Evolutionary conservation across 2,329 filamentous ascomycete genomes (phyloP), one percentile per base, ranked within the genome.

Genomic region (Talaromyces funiculosus): DNA sequence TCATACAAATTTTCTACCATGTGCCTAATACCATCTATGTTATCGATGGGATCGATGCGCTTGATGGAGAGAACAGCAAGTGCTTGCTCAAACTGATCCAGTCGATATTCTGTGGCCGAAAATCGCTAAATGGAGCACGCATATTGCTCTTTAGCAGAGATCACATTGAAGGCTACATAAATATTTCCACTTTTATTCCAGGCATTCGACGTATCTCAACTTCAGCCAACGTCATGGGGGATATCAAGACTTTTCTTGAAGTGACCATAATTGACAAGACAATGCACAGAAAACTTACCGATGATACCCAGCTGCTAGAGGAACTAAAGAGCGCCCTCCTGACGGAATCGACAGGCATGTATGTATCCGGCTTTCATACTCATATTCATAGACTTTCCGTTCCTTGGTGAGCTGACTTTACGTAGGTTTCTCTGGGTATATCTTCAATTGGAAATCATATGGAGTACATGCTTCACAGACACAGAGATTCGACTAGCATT

Each of bases 401-500:
- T 8, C 4, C 8, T 33, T 33, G 31, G 10, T 10, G 31, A 33
- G 12, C 12, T 33, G 1, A 2, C 31, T 8, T 33, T 33, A 6
- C 12, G 1, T 43, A 43, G 42, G 42, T 43, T 43, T 22, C 24
- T 43, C 3, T 43, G 42, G 42, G 42, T 43, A 43, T 43, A 43
- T 24, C 42, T 43, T 16, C 42, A 43, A 12, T 24, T 43, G 4
- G 42, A 43, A 2, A 43, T 24, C 20, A 43, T 24, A 1, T 43
- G 42, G 42, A 12, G 24, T 43, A 24, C 42, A 1, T 68, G 66
- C 53, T 54, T 60, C 42, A 65, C 66, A 5, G 65, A 68, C 42
- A 49, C 47, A 31, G 62, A 62, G 51, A 68, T 68, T 37, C 62
- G 60, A 26, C 40, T 43, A 31, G 63, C 62, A 12, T 57, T 68